These are phyloP conservation scores for Dichotomocladium elegans DNA, from an alignment of 371 early-diverging fungal genomes.

Conservation along the genomic window DNA sequence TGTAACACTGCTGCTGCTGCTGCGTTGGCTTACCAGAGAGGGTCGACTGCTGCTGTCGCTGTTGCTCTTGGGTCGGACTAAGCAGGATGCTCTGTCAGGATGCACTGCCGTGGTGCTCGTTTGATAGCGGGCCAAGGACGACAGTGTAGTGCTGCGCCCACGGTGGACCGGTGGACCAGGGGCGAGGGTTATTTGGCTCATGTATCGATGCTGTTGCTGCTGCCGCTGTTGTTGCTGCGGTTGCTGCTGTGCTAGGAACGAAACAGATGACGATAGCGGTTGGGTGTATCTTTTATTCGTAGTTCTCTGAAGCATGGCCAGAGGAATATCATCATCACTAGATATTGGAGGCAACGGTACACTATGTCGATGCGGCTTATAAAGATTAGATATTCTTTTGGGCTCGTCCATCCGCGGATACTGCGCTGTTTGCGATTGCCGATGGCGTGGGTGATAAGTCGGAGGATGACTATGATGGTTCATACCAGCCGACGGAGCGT, in stretches of 20 bases:
- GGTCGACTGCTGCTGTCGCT: too few species aligned
- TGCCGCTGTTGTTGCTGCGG: not conserved
- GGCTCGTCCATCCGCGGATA: not conserved
- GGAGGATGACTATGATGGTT: not conserved
- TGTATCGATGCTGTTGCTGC: too few species aligned
- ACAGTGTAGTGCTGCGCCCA: too few species aligned
- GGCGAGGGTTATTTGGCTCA: too few species aligned
- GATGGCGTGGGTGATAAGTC: too few species aligned
- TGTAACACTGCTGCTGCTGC: not conserved
- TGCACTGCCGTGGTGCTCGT: too few species aligned
- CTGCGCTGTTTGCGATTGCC: too few species aligned
- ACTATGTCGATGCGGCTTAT: not conserved
- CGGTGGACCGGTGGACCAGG: too few species aligned
- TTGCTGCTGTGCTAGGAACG: not conserved
- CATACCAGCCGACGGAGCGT: not conserved
- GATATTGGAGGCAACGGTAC: not conserved
- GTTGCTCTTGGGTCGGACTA: too few species aligned
- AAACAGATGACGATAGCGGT: not conserved
- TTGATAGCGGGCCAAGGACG: too few species aligned
- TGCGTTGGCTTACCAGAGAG: too few species aligned
- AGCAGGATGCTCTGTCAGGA: too few species aligned
- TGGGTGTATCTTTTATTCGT: not conserved
- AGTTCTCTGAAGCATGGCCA: not conserved
- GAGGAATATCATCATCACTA: not conserved
- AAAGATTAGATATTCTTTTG: not conserved